These are phyloP conservation scores for Naganishia randhawae DNA, from an alignment of 768 basidiomycete species.

Conservation along the genomic window DNA sequence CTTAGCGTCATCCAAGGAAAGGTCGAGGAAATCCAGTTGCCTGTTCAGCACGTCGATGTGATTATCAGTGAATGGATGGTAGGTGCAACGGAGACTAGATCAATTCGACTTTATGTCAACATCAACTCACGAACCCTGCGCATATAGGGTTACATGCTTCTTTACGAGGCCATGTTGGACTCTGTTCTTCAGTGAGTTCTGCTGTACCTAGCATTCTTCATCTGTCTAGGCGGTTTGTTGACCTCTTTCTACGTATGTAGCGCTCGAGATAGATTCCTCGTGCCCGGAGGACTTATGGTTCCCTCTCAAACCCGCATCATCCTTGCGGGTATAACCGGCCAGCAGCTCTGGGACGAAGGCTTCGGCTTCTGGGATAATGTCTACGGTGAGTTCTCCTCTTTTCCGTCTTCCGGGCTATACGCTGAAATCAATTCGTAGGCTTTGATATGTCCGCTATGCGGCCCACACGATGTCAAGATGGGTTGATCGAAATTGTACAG, in stretches of 20 bases:
- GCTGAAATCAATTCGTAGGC: conserved; percentile 54
- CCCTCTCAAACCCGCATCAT: conserved; percentile 85
- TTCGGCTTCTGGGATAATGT: conserved; percentile 85
- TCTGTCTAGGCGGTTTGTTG: not conserved
- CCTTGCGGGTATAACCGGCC: conserved; percentile 74
- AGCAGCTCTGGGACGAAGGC: conserved; percentile 71
- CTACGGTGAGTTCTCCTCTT: conserved; percentile 61
- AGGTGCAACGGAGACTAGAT: conserved; percentile 36
- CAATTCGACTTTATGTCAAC: not conserved
- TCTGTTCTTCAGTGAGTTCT: conserved; percentile 64
- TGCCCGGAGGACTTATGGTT: conserved; percentile 73
- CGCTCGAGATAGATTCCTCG: conserved; percentile 82
- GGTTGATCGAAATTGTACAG: conserved; percentile 83
- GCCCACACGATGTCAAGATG: conserved; percentile 69
- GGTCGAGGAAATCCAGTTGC: conserved; percentile 78
- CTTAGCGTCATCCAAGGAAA: conserved; percentile 77
- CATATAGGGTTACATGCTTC: conserved; percentile 53
- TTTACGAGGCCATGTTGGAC: conserved; percentile 97
- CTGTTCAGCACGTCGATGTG: conserved; percentile 78
- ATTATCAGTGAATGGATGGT: conserved; percentile 99
- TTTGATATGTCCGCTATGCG: conserved; percentile 86
- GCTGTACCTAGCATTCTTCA: too few relatives aligned
- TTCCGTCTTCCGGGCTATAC: not conserved
- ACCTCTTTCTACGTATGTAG: conserved; percentile 16
- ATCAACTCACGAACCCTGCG: not conserved